Evolutionary conservation across 768 basidiomycete species (phyloP).

Genomic region (Russula sp.): DNA sequence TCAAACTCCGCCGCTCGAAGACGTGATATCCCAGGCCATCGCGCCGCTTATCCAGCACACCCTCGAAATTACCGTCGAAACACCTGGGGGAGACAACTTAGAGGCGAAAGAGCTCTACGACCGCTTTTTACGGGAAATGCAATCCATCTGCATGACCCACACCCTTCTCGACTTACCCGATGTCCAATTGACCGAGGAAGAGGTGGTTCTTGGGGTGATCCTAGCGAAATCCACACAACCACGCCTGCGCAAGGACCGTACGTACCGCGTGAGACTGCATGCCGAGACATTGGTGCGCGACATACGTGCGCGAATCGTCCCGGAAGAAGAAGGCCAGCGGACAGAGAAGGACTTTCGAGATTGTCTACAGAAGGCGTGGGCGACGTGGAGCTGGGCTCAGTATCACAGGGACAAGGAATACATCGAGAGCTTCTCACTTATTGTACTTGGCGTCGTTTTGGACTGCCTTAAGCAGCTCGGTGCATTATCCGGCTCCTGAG

Average conservation of each 20-base stretch:
- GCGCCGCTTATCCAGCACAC: conserved; percentile 15
- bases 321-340: background rate
- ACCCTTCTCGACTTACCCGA: conserved; percentile 57
- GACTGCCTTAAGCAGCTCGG: background rate
- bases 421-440: conserved; percentile 15
- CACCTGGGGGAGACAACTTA: conserved; percentile 35
- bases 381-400: conserved; percentile 30
- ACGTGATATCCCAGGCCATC: conserved; percentile 20
- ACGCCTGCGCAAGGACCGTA: conserved; percentile 56
- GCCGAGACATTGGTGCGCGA: conserved; percentile 52
- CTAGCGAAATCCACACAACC: conserved; percentile 64
- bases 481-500: background rate
- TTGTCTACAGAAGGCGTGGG: background rate
- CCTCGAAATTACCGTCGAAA: conserved; percentile 40
- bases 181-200: conserved; percentile 61
- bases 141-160: conserved; percentile 66
- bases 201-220: conserved; percentile 75
- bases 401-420: conserved; percentile 34
- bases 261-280: conserved; percentile 62
- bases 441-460: background rate
- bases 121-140: conserved; percentile 61
- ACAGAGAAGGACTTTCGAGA: background rate
- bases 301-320: conserved; percentile 35
- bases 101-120: conserved; percentile 40
- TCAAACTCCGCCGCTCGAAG: conserved; percentile 1